phyloP scores from a whole-genome alignment of 179 eudicot species.

The Nepenthes alata region DNA sequence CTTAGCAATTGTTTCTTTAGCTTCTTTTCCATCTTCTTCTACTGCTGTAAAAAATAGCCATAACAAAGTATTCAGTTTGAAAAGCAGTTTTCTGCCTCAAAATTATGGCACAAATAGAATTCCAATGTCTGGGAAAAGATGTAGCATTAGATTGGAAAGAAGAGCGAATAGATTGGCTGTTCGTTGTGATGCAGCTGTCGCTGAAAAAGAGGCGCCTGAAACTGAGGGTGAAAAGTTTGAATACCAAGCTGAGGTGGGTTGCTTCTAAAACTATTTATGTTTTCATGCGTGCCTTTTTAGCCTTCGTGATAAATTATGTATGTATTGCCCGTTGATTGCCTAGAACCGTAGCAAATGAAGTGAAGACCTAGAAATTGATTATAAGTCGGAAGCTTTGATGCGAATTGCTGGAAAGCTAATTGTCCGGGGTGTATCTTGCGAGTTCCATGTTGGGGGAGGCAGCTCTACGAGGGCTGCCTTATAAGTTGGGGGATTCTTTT shows the following conservation, averaged over 20 bases:
- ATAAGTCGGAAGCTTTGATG: too few relatives aligned
- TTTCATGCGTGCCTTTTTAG: not conserved
- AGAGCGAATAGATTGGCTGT: conserved; percentile 35
- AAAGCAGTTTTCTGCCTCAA: conserved; percentile 32
- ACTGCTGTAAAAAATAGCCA: conserved; percentile 22
- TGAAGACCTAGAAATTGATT: not conserved
- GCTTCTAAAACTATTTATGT: not conserved
- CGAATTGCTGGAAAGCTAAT: too few relatives aligned
- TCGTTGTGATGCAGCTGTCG: conserved; percentile 69
- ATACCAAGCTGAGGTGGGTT: conserved; percentile 92
- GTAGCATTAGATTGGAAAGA: conserved; percentile 25
- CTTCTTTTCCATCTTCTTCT: conserved; percentile 41
- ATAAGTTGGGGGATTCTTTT: too few relatives aligned
- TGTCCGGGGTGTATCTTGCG: too few relatives aligned
- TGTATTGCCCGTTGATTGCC: not conserved
- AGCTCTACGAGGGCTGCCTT: too few relatives aligned
- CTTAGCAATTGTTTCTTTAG: conserved; percentile 36
- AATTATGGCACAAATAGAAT: conserved; percentile 28
- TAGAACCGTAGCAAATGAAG: not conserved
- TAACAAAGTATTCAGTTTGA: conserved; percentile 13
- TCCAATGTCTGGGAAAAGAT: conserved; percentile 23
- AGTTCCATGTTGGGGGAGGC: too few relatives aligned
- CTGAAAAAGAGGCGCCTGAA: conserved; percentile 65
- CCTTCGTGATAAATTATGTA: not conserved
- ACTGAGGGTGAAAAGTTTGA: conserved; percentile 59